Base-by-base conservation (phyloP, 2,329 filamentous ascomycete species). In the Trematosphaeria pertusa region DNA sequence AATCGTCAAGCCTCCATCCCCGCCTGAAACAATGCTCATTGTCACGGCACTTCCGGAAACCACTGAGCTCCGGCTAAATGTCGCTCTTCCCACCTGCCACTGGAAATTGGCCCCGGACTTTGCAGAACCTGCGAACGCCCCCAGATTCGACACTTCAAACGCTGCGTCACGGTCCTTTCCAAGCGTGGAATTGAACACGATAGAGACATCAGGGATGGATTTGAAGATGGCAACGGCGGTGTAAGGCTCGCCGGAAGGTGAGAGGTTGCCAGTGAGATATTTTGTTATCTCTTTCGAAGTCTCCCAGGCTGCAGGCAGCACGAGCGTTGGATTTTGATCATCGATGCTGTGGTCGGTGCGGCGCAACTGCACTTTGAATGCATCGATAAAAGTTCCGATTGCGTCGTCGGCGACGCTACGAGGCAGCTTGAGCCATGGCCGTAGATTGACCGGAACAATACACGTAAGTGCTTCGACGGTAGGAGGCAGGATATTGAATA, bases 121-220 rank as follows among this genome's bases (percentile, higher is more conserved):
- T 7, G 5, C 15, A 3, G 12, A 17, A n/a, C 12, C 5, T 14
- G 12, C 5, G 22, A 75, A 58, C 3, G 64, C 49, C 0, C 76
- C 76, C 5, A 78, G 43, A 56, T 78, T 78, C 0, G 75, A 77
- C 7, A 78, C 55, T 48, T 78, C 76, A 34, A 74, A 75, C 5
- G 65, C 71, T 17, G 61, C 56, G 4, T 60, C 64, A 8, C 76
- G 62, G 1, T 62, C 52, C 20, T 70, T 69, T 2, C 74, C 75
- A 3, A 77, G 14, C 42, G 70, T 71, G 0, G 62, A 61, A n/a
- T 59, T 50, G 36, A 74, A 71, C 12, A 66, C 39, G 4, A 43
- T 46, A 2, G 62, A 45, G 37, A 76, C 62, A 34, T 63, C 44
- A 0, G 44, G 33, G 1, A 54, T 54, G 17, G 17, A 20, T 10